Evolutionary conservation across 371 early-diverging fungal genomes (phyloP).

Genomic region (Mucor saturninus): DNA sequence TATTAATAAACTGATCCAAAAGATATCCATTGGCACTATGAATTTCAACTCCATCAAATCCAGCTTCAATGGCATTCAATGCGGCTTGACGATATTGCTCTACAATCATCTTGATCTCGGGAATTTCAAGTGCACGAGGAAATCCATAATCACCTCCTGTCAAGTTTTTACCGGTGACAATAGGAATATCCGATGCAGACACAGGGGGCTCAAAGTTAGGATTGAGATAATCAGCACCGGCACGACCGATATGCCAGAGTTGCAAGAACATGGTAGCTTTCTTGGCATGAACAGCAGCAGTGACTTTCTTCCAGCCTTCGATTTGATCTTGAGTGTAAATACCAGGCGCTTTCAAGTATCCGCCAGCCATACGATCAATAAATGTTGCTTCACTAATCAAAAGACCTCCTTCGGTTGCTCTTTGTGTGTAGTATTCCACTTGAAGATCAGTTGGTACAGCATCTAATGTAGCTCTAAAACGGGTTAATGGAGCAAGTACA

Average conservation of each 20-base stretch:
- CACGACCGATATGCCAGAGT: constrained; percentile 53
- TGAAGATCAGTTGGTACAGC: constrained; percentile 43
- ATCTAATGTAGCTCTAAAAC: constrained; percentile 15
- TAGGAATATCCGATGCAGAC: constrained; percentile 8
- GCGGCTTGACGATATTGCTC: constrained; percentile 63
- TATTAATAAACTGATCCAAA: constrained; percentile 57
- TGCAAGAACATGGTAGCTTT: constrained; percentile 56
- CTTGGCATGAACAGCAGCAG: constrained; percentile 58
- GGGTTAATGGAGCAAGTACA: constrained; percentile 60
- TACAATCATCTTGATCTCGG: constrained; percentile 63
- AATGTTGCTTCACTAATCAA: constrained; percentile 54
- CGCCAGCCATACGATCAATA: constrained; percentile 33
- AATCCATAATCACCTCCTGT: constrained; percentile 12
- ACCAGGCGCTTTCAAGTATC: constrained; percentile 35
- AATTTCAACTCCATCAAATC: constrained; percentile 72
- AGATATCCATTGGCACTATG: constrained; percentile 76
- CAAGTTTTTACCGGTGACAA: not conserved
- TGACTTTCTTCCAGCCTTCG: constrained; percentile 57
- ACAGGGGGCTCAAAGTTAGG: constrained; percentile 9
- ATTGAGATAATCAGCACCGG: constrained; percentile 5
- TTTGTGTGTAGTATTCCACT: constrained; percentile 54
- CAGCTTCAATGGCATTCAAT: constrained; percentile 43
- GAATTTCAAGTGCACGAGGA: constrained; percentile 55
- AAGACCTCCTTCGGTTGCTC: constrained; percentile 50
- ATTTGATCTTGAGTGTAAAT: constrained; percentile 51